Evolutionary conservation across 306 rosid species (phyloP), one percentile per base, ranked within the genome.

Genomic region (Datisca glomerata): DNA sequence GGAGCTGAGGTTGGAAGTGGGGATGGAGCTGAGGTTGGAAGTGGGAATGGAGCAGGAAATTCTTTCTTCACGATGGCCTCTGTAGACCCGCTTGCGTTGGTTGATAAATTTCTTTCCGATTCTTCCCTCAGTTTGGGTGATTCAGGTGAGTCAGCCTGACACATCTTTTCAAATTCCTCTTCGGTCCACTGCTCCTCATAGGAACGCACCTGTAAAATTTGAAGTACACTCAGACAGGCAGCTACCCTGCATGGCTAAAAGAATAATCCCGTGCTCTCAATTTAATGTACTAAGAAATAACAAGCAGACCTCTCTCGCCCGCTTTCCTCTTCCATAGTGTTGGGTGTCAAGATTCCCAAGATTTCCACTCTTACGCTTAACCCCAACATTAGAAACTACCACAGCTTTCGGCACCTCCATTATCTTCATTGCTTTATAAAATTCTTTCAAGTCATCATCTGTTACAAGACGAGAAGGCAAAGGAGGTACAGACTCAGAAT

Each of bases 141-240:
- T 24, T 63, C 94, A 14, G 85, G 72, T 34, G 78, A 31, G 33
- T 91, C 99, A 20, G 28, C 74, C 70, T 91, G 79, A 79, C 99
- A 91, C 80, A 91, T 23, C 67, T 80, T 91, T 67, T 91, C 99
- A 62, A 91, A 91, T 62, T 91, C 99, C 61, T 91, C 99, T 58
- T 91, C 99, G 24, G 99, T 91, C 96, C 87, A 91, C 66, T 91
- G 96, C 66, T 91, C 99, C 72, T 91, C 99, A 53, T 91, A 91
- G 21, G 94, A 80, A 50, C 96, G 96, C 51, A 91, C 96, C 99
- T 91, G 47, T 48, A 49, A 51, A 46, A 65, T 18, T 50, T 21
- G 21, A 34, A 41, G 23, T 39, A 49, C 24, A 18, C 29, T 24
- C 13, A 13, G 20, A 27, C 5, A 5, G 21, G 29, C 31, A 7